Evolutionary conservation across 306 rosid genomes (phyloP), one percentile per base, ranked within the genome.

Genomic region (Vigna angularis): DNA sequence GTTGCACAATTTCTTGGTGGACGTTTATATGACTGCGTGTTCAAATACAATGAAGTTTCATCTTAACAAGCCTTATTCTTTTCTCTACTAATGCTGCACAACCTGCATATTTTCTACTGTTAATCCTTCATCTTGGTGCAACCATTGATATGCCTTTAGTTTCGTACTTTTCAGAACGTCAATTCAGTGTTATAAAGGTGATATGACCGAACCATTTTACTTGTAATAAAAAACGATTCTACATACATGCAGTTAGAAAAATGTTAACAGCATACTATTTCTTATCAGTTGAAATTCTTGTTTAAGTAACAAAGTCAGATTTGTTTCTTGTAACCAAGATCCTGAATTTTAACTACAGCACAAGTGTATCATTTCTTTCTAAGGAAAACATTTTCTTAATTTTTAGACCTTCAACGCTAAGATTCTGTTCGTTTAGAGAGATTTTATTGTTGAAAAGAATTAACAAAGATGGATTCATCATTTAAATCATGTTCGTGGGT

Each of bases 1-100:
- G 97, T 93, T 70, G 98, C 97, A 24, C 90, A 93, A 78, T 91
- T 95, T 86, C 98, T 95, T 18, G 99, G 98, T 32, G 93, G 98
- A 13, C 91, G 99, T 48, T 84, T 95, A 47, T 93, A 93, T 22
- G 98, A 95, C 40, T 95, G 98, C n/a, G 99, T 95, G 70, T 85
- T 95, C 82, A 93, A 95, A 79, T 93, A 89, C 89, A 89, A 91
- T 30, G 91, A 89, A 91, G 96, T 81, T 82, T 83, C 72, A 40
- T 53, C 55, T 85, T 89, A n/a, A 84, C 32, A 45, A 81, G 49
- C 20, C 66, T 75, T 55, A 73, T 65, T 76, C 66, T 72, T 51
- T 79, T 56, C 11, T 20, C 76, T 81, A 49, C 69, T 70, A 73
- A 57, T 75, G 71, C 72, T 48, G 75, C 81, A 73, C 49, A 38